phyloP scores from a whole-genome alignment of 2,329 filamentous ascomycete genomes.

The Hypoxylon sp. region DNA sequence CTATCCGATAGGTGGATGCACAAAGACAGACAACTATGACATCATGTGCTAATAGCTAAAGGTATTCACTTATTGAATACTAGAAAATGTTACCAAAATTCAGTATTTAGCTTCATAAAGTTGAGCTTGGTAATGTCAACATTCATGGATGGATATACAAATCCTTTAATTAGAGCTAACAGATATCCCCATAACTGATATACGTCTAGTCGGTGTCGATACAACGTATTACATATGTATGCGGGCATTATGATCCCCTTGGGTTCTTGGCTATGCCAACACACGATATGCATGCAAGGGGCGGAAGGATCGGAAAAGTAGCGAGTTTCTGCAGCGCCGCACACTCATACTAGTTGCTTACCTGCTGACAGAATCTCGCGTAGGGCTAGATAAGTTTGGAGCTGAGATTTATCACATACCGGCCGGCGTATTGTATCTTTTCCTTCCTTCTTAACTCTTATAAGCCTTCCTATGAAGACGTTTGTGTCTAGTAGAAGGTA shows the following conservation, averaged over 20 bases:
- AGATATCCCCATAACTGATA: not conserved
- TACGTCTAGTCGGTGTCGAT: not conserved
- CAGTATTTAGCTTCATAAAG: not conserved
- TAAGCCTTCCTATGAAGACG: not conserved
- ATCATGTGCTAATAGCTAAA: not conserved
- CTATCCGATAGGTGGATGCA: conserved; percentile 2
- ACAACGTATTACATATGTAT: not conserved
- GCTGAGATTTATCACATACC: not conserved
- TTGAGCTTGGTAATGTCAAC: not conserved
- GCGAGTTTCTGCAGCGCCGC: not conserved
- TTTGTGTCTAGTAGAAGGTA: not conserved
- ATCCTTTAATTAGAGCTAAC: no score
- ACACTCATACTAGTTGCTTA: not conserved
- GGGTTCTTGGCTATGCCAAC: conserved; percentile 2
- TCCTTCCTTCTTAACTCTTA: not conserved
- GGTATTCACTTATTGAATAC: not conserved
- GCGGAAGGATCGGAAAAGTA: not conserved
- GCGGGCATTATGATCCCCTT: not conserved
- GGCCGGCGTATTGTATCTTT: not conserved
- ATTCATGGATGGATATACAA: no score
- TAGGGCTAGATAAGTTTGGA: not conserved
- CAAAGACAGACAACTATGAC: not conserved
- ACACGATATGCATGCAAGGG: conserved; percentile 7
- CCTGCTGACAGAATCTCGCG: not conserved
- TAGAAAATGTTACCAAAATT: not conserved